Percentiles rank a stretch among this genome's conserved stretches.
These are phyloP conservation scores for Haplosporangium sp. DNA, from an alignment of 371 early-diverging fungal genomes.

Conservation along the genomic window DNA sequence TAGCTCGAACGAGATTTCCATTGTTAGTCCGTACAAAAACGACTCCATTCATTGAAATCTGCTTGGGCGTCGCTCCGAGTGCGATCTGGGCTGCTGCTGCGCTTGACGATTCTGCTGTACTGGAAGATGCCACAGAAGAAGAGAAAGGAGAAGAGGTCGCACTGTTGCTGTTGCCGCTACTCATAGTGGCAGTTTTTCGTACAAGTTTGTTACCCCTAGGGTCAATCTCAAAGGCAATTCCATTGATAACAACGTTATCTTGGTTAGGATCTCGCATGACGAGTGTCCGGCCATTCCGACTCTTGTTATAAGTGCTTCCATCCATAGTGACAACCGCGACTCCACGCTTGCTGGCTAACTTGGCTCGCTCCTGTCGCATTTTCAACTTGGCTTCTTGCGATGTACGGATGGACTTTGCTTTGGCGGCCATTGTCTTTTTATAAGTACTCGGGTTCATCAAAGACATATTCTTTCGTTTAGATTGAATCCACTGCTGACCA, in stretches of 20 bases:
- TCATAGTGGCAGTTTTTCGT: constrained; percentile 23
- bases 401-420: constrained; percentile 40
- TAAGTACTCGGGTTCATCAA: constrained; percentile 42
- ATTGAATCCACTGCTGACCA: constrained; percentile 49
- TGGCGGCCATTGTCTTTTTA: constrained; percentile 52
- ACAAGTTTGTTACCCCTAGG: constrained; percentile 54
- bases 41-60: constrained; percentile 58
- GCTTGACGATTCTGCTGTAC: constrained; percentile 5
- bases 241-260: constrained; percentile 51
- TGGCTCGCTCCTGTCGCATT: constrained; percentile 29
- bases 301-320: constrained; percentile 37
- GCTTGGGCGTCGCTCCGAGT: constrained; percentile 43
- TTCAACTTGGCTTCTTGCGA: constrained; percentile 34
- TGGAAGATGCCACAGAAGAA: background rate
- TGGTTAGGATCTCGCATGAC: constrained; percentile 31
- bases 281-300: constrained; percentile 41
- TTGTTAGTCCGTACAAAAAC: constrained; percentile 51
- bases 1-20: constrained; percentile 59
- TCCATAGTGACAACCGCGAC: constrained; percentile 41
- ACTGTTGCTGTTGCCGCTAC: background rate
- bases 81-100: constrained; percentile 14
- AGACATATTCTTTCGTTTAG: constrained; percentile 52
- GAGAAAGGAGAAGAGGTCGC: background rate
- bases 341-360: constrained; percentile 23
- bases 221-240: constrained; percentile 47